Conservation (phyloP, 352 stramenopile species). For the Globisporangium echinulatum region DNA sequence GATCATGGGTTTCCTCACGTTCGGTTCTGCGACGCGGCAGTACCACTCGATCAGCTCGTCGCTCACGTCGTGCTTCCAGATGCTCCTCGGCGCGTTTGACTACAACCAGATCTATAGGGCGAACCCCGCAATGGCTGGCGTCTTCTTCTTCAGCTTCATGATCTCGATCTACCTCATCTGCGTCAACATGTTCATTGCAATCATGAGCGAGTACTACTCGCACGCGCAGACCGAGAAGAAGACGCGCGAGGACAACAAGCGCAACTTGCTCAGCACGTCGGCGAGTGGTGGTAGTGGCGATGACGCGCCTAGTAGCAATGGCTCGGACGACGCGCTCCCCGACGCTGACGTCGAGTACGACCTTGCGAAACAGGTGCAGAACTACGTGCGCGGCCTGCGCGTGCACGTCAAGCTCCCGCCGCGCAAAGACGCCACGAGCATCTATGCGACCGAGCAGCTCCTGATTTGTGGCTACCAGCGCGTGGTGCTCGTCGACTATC, state of each 20-base stretch:
- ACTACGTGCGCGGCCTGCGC: conserved; percentile 46
- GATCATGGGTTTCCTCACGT: conserved; percentile 75
- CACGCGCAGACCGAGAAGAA: conserved; percentile 66
- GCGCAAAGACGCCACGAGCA: conserved; percentile 20
- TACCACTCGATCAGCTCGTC: conserved; percentile 70
- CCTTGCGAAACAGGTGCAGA: conserved; percentile 59
- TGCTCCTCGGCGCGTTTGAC: conserved; percentile 75
- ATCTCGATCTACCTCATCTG: conserved; percentile 76
- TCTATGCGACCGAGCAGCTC: conserved; percentile 44
- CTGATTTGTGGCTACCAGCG: conserved; percentile 54
- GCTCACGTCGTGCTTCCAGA: conserved; percentile 76
- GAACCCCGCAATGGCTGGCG: conserved; percentile 63
- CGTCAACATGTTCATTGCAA: conserved; percentile 83
- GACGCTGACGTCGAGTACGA: conserved; percentile 73
- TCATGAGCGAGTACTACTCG: conserved; percentile 83
- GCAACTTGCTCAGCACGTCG: conserved; percentile 13
- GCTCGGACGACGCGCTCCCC: conserved; percentile 20
- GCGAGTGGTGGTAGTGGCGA: not conserved
- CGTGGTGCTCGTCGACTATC: conserved; percentile 65
- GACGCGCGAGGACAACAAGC: conserved; percentile 43
- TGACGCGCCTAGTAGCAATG: conserved; percentile 6
- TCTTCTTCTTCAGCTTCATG: conserved; percentile 85
- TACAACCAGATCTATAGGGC: conserved; percentile 61
- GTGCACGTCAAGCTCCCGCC: conserved; percentile 55
- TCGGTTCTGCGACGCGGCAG: conserved; percentile 51